phyloP scores from a whole-genome alignment of 192 early-diverging fungal species.

The Backusella luteola region DNA sequence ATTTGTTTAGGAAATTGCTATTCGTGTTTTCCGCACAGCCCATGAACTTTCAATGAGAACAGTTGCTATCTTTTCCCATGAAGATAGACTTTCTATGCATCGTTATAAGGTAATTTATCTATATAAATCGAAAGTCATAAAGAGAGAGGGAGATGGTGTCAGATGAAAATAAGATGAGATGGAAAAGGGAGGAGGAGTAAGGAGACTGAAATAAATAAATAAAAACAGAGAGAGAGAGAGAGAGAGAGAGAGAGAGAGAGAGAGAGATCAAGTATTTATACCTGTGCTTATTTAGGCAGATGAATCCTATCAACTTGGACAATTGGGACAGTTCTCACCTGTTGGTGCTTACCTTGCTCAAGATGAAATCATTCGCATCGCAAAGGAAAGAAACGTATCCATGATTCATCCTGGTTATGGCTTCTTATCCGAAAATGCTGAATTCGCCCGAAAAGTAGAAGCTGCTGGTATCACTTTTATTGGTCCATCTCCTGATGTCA shows the following conservation, averaged over 20 bases:
- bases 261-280: neutral
- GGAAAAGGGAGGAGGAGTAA: neutral
- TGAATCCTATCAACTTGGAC: conserved; percentile 93
- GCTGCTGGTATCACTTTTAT: conserved; percentile 88
- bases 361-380: conserved; percentile 90
- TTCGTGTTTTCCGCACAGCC: conserved; percentile 91
- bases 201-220: neutral
- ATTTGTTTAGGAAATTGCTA: conserved; percentile 83
- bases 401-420: conserved; percentile 96
- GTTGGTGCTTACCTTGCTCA: conserved; percentile 93
- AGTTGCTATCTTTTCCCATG: conserved; percentile 86
- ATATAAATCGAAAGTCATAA: neutral
- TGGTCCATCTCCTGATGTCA: conserved; percentile 79
- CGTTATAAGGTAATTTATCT: conserved; percentile 71
- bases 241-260: too few relatives aligned
- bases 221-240: neutral
- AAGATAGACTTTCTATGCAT: conserved; percentile 90
- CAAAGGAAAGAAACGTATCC: conserved; percentile 68
- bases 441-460: conserved; percentile 84
- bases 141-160: neutral
- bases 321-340: conserved; percentile 73
- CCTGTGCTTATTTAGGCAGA: conserved; percentile 64
- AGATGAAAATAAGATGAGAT: neutral
- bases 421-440: conserved; percentile 91
- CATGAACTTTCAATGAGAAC: conserved; percentile 89